Evolutionary conservation across 352 stramenopile genomes (phyloP).

Genomic region (Globisporangium solare): DNA sequence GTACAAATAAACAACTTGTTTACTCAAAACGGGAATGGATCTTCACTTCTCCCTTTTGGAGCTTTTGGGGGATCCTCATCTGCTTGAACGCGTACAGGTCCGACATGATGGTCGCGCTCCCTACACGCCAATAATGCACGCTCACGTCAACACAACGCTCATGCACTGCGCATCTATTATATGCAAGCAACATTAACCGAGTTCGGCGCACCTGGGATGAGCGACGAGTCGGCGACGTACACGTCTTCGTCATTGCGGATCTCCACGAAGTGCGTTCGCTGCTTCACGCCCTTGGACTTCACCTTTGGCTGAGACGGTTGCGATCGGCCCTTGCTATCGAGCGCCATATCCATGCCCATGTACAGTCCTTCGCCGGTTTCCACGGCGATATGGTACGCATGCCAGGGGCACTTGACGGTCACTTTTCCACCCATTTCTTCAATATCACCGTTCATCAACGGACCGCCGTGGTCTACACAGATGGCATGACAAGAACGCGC

Average conservation of each 20-base stretch:
- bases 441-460: conserved; percentile 76
- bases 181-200: neutral
- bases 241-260: conserved; percentile 63
- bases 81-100: conserved; percentile 74
- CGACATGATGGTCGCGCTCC: conserved; percentile 42
- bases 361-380: conserved; percentile 82
- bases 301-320: conserved; percentile 46
- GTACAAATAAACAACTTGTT: neutral
- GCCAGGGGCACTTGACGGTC: conserved; percentile 83
- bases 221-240: conserved; percentile 74
- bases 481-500: conserved; percentile 1
- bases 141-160: neutral
- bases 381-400: conserved; percentile 81
- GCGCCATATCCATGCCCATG: conserved; percentile 75
- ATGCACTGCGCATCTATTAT: neutral
- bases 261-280: conserved; percentile 79
- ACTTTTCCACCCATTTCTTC: conserved; percentile 76
- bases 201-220: conserved; percentile 33
- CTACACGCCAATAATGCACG: conserved; percentile 10
- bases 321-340: conserved; percentile 41
- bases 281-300: conserved; percentile 83
- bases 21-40: conserved; percentile 76
- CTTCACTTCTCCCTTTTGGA: conserved; percentile 37
- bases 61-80: conserved; percentile 32
- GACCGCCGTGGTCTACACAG: conserved; percentile 67